Evolutionary conservation across 2,329 filamentous ascomycete genomes (phyloP).

Genomic region (Zymoseptoria ardabiliae): DNA sequence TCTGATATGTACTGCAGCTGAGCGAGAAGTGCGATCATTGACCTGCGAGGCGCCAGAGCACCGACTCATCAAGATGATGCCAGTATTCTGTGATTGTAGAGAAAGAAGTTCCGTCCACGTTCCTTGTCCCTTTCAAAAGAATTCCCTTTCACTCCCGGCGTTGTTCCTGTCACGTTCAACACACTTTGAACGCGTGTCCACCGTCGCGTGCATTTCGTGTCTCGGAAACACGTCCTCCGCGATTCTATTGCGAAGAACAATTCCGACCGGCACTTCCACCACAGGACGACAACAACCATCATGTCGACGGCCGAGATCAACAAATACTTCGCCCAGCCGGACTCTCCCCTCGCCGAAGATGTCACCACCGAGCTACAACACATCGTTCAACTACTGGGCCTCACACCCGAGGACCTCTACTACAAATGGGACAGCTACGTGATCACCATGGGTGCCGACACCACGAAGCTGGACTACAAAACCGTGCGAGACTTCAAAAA

Average conservation of each 20-base stretch:
- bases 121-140: no score
- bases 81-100: no score
- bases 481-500: constrained; percentile 74
- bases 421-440: constrained; percentile 99
- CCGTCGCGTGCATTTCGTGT: not conserved
- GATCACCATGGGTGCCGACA: constrained; percentile 83
- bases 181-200: not conserved
- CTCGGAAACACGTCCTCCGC: not conserved
- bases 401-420: constrained; percentile 79
- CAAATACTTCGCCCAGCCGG: constrained; percentile 50
- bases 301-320: constrained; percentile 50
- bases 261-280: not conserved
- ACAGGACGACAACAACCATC: not conserved
- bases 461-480: constrained; percentile 62
- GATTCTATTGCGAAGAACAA: not conserved
- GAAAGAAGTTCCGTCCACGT: no score
- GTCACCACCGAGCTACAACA: constrained; percentile 75
- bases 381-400: constrained; percentile 74
- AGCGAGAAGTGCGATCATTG: not conserved
- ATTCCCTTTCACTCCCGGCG: no score
- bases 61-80: no score
- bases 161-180: not conserved
- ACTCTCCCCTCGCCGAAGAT: constrained; percentile 59
- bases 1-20: not conserved
- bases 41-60: no score